A percentile compares a stretch with the other conserved stretches of the same genome.
These are phyloP conservation scores for Chaetomium tenue DNA, from an alignment of 495 filamentous ascomycete genomes.

Conservation along the genomic window DNA sequence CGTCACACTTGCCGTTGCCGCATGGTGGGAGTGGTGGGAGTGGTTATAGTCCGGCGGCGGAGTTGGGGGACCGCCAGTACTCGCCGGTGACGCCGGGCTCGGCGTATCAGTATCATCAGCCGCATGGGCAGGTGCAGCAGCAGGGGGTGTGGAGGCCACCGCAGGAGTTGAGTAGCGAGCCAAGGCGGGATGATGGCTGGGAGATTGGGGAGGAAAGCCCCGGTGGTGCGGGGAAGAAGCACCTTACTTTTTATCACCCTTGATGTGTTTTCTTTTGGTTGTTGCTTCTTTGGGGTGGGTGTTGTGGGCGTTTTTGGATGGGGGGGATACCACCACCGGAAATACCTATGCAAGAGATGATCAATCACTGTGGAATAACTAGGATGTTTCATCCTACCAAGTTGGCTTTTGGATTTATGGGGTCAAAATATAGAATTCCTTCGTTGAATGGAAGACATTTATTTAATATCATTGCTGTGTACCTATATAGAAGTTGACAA, in stretches of 20 bases:
- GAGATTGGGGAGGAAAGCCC: not conserved
- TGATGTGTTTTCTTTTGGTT: slow-evolving; percentile 5
- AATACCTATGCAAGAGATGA: too few relatives aligned
- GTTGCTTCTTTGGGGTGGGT: not conserved
- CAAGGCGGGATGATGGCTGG: slow-evolving; percentile 1
- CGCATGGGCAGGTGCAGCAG: not conserved
- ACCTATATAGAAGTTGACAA: not conserved
- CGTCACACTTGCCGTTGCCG: not conserved
- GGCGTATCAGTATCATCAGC: not conserved
- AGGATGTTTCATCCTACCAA: not conserved
- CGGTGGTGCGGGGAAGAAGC: not conserved
- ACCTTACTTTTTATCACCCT: slow-evolving; percentile 31
- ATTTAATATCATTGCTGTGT: not conserved
- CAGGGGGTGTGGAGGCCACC: not conserved
- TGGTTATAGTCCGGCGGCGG: not conserved
- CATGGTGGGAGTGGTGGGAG: not conserved
- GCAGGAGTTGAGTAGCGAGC: slow-evolving; percentile 20
- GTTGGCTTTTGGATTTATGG: not conserved
- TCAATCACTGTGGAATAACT: too few relatives aligned
- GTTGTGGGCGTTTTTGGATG: not conserved
- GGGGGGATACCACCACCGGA: not conserved
- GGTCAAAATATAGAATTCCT: not conserved
- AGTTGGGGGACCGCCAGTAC: not conserved
- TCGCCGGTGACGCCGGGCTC: not conserved
- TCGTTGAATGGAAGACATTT: not conserved